Evolutionary conservation across 1,139 yeast species (phyloP), one percentile per base, ranked within the genome.

Genomic region (Hansenula sp.): DNA sequence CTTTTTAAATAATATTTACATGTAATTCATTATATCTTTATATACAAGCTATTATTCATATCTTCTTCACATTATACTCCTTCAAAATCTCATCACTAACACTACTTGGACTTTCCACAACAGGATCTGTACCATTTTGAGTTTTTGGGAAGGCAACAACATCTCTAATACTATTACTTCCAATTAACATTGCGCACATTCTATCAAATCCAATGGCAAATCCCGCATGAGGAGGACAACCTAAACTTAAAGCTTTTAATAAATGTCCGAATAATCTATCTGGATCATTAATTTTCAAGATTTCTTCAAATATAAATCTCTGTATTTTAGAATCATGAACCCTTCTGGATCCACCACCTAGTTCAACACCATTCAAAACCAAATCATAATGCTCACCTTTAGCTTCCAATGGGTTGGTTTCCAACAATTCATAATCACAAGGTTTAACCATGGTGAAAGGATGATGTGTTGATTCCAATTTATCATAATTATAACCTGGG

Each of bases 201-300:
- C 99, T 72, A 63, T 93, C 99, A 55, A 93, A 87, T 0, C 99
- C 99, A 44, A 93, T 71, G 0, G 99, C 99, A 42, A 93, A 71
- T 0, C 99, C 99, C 3, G 98, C 97, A 67, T 93, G 99, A 0
- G 99, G 99, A 0, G 99, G 99, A 59, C 98, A 90, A 1, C 99
- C 99, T 68, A 87, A 81, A 37, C 79, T 78, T 47, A 93, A 77
- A 0, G 96, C 97, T 38, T 74, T 71, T 30, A 94, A 69, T 40
- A 93, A 71, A 63, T 94, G 99, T 0, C 96, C 96, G 69, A 93
- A 93, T n/a, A 89, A 68, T 17, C 63, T 61, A 40, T 81, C 71
- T 42, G 85, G 75, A 51, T 87, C 71, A 0, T 59, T 43, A n/a
- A 85, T 81, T 12, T 70, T 61, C 32, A 85, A 67, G 25, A 86